Percentiles rank a stretch among this genome's conserved stretches.
Evolutionary conservation across 129 eudicot genomes (phyloP).

Genomic region (Centrapalus pauciflorus): DNA sequence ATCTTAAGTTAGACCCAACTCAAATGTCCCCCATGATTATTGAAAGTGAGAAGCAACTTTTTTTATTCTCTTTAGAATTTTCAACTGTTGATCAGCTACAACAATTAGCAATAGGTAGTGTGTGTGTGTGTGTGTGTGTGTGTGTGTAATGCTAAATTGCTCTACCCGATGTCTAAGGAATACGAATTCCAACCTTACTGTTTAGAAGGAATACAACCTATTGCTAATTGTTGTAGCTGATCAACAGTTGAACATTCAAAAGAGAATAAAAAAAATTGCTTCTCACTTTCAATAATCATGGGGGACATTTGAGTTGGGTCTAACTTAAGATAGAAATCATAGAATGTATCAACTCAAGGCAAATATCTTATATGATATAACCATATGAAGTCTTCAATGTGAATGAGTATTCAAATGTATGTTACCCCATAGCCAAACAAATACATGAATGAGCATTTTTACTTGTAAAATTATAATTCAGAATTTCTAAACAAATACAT

Average conservation of each 20-base stretch:
- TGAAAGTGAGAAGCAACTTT: neutral
- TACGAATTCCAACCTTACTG: no score
- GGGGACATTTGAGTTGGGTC: neutral
- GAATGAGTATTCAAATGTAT: neutral
- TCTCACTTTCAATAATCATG: neutral
- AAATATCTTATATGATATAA: neutral
- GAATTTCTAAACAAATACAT: neutral
- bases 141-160: no score
- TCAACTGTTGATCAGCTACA: constrained; percentile 2
- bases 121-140: no score
- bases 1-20: neutral
- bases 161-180: no score
- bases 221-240: constrained; percentile 10
- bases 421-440: neutral
- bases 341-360: neutral
- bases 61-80: neutral
- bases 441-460: neutral
- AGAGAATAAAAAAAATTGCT: neutral
- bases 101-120: no score
- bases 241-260: neutral
- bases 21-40: neutral
- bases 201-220: no score
- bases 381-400: neutral
- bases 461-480: neutral
- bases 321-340: constrained; percentile 6